phyloP scores from a whole-genome alignment of 2,329 filamentous ascomycete genomes.

The Ophiostoma ulmi region DNA sequence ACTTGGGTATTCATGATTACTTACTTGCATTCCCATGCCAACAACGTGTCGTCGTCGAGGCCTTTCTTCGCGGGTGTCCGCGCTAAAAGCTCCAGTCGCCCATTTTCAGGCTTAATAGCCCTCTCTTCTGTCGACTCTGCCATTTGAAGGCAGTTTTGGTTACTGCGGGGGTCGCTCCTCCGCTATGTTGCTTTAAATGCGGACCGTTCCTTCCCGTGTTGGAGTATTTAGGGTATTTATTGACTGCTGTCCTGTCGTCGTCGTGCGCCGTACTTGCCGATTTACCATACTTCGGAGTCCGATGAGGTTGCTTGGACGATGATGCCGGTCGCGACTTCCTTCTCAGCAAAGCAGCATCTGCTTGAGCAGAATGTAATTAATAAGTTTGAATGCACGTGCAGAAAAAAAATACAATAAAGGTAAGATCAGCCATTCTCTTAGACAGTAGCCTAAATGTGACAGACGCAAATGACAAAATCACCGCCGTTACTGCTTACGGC shows the following conservation, averaged over 20 bases:
- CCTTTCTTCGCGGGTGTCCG: background rate
- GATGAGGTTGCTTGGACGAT: background rate
- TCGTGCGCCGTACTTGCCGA: background rate
- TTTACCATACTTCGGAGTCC: background rate
- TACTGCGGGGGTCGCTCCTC: background rate
- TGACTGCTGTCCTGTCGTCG: background rate
- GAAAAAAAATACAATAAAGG: background rate
- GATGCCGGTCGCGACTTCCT: slow-evolving; percentile 10
- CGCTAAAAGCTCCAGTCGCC: background rate
- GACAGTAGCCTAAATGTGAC: background rate
- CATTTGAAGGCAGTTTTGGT: background rate
- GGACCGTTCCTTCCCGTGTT: background rate
- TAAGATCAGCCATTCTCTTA: background rate
- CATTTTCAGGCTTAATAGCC: background rate
- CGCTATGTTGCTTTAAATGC: background rate
- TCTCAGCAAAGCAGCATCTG: background rate
- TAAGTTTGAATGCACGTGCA: background rate
- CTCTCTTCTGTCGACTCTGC: background rate
- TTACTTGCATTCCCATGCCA: background rate
- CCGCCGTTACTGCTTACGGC: background rate
- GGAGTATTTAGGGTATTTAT: background rate
- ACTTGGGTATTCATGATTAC: background rate
- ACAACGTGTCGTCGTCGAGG: background rate
- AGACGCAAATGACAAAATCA: background rate
- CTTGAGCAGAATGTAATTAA: background rate